Conservation (phyloP, 306 rosid genomes). For the Carpinus fangiana region DNA sequence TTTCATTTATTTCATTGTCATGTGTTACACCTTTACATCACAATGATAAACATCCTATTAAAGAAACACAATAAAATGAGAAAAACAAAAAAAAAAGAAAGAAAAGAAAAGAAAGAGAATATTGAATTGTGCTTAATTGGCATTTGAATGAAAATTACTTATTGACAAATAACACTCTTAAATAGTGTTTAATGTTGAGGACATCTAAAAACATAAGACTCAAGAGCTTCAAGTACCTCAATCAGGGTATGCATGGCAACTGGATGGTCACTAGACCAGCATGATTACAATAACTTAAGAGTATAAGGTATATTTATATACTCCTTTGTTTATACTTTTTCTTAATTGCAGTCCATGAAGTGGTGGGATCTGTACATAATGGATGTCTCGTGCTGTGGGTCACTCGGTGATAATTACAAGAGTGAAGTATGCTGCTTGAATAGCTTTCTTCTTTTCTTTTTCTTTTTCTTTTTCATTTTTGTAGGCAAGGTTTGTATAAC, state of each 20-base stretch:
- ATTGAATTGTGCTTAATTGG: not conserved
- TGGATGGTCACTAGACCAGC: not conserved
- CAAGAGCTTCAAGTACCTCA: not conserved
- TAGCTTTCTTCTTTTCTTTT: not conserved
- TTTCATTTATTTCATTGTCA: slow-evolving; percentile 12
- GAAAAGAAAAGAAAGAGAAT: not conserved
- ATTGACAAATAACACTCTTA: not conserved
- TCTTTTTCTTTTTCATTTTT: not conserved
- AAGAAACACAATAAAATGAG: slow-evolving; percentile 10
- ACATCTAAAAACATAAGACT: not conserved
- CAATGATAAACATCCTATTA: slow-evolving; percentile 15
- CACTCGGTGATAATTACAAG: not conserved
- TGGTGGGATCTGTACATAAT: not conserved
- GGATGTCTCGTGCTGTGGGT: not conserved
- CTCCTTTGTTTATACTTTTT: not conserved
- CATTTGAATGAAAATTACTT: not conserved
- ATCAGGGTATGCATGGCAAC: not conserved
- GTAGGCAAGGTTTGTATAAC: not conserved
- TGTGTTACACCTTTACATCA: slow-evolving; percentile 20
- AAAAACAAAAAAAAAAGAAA: too few species aligned
- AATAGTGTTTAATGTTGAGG: not conserved
- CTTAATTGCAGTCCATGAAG: not conserved
- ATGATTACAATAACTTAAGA: not conserved
- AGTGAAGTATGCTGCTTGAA: not conserved
- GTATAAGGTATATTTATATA: not conserved